Conservation (phyloP, 2,329 filamentous ascomycete genomes). For the Penicillium sp. region DNA sequence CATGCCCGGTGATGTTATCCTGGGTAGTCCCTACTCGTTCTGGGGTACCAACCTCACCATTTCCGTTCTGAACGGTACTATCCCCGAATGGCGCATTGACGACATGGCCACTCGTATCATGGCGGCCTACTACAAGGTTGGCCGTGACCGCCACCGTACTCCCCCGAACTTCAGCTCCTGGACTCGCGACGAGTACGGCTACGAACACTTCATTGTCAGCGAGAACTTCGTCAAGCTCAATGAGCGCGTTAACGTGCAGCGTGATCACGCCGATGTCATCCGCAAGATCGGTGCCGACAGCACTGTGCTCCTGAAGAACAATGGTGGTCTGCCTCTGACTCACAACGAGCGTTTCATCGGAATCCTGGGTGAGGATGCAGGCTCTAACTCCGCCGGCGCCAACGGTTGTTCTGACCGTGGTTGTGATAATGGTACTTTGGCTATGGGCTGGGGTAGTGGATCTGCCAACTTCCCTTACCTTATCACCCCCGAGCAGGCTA, state of each 20-base stretch:
- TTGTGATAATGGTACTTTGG: slow-evolving; percentile 60
- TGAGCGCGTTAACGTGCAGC: slow-evolving; percentile 79
- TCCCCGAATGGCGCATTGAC: slow-evolving; percentile 83
- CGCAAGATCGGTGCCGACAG: slow-evolving; percentile 76
- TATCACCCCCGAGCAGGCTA: slow-evolving; percentile 62
- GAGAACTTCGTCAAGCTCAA: slow-evolving; percentile 68
- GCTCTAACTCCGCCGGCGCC: slow-evolving; percentile 69
- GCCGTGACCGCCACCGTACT: slow-evolving; percentile 52
- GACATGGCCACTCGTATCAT: slow-evolving; percentile 87
- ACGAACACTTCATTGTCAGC: slow-evolving; percentile 62
- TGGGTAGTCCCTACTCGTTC: slow-evolving; percentile 70
- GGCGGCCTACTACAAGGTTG: slow-evolving; percentile 65
- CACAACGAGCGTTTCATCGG: slow-evolving; percentile 71
- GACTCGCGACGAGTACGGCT: slow-evolving; percentile 74
- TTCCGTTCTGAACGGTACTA: slow-evolving; percentile 82
- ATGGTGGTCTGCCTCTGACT: slow-evolving; percentile 71
- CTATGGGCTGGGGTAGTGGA: slow-evolving; percentile 65
- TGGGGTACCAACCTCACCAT: slow-evolving; percentile 89
- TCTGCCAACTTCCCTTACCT: slow-evolving; percentile 63
- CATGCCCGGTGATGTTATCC: slow-evolving; percentile 79
- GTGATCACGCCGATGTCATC: slow-evolving; percentile 70
- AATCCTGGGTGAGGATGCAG: slow-evolving; percentile 81
- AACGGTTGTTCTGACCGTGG: slow-evolving; percentile 75
- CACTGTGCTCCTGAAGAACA: slow-evolving; percentile 88
- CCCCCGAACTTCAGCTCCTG: slow-evolving; percentile 86